A percentile compares a stretch with the other conserved stretches of the same genome.
These are phyloP conservation scores for Paralagenidium karlingii DNA, from an alignment of 352 stramenopile genomes.

Conservation along the genomic window DNA sequence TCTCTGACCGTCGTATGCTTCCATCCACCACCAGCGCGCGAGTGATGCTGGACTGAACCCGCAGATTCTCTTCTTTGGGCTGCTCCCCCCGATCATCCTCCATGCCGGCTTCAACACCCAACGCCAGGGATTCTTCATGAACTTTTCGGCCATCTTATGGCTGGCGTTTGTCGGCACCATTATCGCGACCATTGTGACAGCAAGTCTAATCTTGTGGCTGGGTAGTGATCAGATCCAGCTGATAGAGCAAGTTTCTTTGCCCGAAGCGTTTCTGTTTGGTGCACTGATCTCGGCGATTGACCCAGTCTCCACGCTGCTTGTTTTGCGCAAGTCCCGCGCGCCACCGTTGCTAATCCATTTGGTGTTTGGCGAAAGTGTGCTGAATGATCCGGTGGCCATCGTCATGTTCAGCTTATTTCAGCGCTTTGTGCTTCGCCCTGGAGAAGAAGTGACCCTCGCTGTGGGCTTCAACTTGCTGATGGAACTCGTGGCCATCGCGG, in stretches of 20 bases:
- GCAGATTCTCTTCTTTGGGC: conserved; percentile 41
- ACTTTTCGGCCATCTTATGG: conserved; percentile 22
- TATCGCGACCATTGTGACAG: conserved; percentile 34
- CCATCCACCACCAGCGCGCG: conserved; percentile 30
- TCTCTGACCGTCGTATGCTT: too few relatives aligned
- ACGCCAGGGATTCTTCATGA: conserved; percentile 43
- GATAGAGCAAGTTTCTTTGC: conserved; percentile 18
- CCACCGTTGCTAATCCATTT: conserved; percentile 53
- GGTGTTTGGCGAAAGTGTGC: conserved; percentile 66
- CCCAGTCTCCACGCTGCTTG: conserved; percentile 41
- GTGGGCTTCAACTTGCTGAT: conserved; percentile 16
- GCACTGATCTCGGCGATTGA: conserved; percentile 55
- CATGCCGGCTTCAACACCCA: conserved; percentile 52
- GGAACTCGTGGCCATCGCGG: conserved; percentile 18
- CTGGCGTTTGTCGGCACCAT: conserved; percentile 38
- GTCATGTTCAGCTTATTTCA: conserved; percentile 30
- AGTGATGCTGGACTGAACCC: conserved; percentile 25
- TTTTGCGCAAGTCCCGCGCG: conserved; percentile 29
- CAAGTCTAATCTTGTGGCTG: conserved; percentile 24
- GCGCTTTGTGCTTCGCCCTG: conserved; percentile 37
- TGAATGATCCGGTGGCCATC: conserved; percentile 68
- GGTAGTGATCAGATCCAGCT: conserved; percentile 30
- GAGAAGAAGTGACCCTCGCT: conserved; percentile 18
- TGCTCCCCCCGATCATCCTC: conserved; percentile 59
- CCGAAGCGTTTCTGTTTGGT: conserved; percentile 53